Base-by-base conservation (phyloP, 2,329 filamentous ascomycete species). In the Colletotrichum sublineola region DNA sequence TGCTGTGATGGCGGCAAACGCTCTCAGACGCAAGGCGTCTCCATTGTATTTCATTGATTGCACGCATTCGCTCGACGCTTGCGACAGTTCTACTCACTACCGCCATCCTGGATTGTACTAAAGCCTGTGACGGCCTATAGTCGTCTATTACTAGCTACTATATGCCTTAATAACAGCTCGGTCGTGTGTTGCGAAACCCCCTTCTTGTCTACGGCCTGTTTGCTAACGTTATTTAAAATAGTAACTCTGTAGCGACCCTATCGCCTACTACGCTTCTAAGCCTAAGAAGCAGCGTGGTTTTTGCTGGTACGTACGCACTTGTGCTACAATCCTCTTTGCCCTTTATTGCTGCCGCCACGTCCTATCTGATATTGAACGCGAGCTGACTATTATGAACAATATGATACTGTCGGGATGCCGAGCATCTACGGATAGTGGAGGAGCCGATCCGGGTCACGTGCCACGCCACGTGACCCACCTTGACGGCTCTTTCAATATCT, bases 81-180 rank as follows among this genome's bases (percentile, higher is more conserved):
- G n/a, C n/a, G n/a, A n/a, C n/a, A n/a, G n/a, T n/a, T n/a, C n/a
- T n/a, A n/a, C n/a, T n/a, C n/a, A n/a, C n/a, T n/a, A n/a, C n/a
- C n/a, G n/a, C n/a, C n/a, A n/a, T n/a, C n/a, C n/a, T n/a, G n/a
- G n/a, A n/a, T n/a, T n/a, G n/a, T n/a, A n/a, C 12, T 12, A 5
- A 40, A 40, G 14, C 60, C 44, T 8, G 18, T 24, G 15, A 46
- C 42, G 38, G 15, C 11, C 15, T 29, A 53, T 14, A 9, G 20
- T 52, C n/a, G 5, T 9, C n/a, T n/a, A n/a, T 46, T 15, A 24
- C 11, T 20, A 14, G 29, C 20, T 24, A 55, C 62, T 9, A 64
- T 64, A n/a, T 64, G 36, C 48, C 62, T 52, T 14, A 44, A 31
- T 33, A 64, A 64, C 46, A 64, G 31, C 48, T 64, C 62, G 12